Evolutionary conservation across 352 stramenopile species (phyloP).

Genomic region (Globisporangium irregulare): DNA sequence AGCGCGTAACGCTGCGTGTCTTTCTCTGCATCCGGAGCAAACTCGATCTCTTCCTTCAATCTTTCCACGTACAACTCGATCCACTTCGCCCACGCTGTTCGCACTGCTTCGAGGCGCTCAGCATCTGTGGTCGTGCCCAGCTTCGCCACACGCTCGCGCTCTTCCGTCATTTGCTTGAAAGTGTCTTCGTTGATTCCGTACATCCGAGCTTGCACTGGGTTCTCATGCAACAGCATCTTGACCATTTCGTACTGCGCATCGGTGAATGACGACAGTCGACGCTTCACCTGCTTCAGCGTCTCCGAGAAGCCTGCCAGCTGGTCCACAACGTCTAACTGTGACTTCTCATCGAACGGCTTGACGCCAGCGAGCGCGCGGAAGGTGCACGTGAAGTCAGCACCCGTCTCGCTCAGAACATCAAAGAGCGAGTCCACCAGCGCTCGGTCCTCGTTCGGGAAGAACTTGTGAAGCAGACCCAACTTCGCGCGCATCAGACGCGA

Average conservation of each 20-base stretch:
- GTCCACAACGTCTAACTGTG: constrained; percentile 27
- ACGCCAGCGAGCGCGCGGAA: constrained; percentile 64
- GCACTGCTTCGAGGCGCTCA: constrained; percentile 44
- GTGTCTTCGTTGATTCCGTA: constrained; percentile 75
- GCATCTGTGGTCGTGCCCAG: constrained; percentile 46
- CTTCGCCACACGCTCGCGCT: constrained; percentile 40
- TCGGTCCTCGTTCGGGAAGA: constrained; percentile 30
- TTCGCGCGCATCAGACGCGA: constrained; percentile 60
- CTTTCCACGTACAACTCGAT: constrained; percentile 48
- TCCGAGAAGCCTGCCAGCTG: constrained; percentile 66
- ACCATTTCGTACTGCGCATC: constrained; percentile 77
- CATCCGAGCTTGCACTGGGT: constrained; percentile 52
- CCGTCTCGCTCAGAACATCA: constrained; percentile 53
- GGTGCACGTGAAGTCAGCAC: constrained; percentile 73
- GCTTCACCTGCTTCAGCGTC: constrained; percentile 61
- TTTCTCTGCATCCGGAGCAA: constrained; percentile 25
- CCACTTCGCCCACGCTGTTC: constrained; percentile 53
- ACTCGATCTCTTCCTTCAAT: constrained; percentile 41
- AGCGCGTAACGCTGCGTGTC: constrained; percentile 32
- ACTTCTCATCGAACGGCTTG: constrained; percentile 33
- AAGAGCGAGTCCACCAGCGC: constrained; percentile 52
- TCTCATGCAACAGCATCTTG: constrained; percentile 51
- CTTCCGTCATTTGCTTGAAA: constrained; percentile 47
- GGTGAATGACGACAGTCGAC: constrained; percentile 57
- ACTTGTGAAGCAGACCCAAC: constrained; percentile 50